These are phyloP conservation scores for Colletotrichum zoysiae DNA, from an alignment of 2,329 filamentous ascomycete genomes.

Conservation along the genomic window DNA sequence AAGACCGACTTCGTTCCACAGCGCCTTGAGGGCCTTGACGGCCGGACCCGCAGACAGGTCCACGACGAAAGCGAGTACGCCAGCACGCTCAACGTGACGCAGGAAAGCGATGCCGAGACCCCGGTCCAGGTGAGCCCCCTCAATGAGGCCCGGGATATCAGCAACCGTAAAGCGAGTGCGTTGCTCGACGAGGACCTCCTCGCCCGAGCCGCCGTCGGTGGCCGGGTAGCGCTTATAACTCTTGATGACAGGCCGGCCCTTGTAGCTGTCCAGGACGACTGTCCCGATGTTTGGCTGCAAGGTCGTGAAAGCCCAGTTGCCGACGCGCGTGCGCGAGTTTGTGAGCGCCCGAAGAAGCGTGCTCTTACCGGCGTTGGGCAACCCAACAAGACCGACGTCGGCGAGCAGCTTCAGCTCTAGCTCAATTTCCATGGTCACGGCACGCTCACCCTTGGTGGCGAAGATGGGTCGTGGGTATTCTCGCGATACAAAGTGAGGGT, in stretches of 20 bases:
- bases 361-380: constrained; percentile 97
- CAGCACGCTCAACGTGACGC: constrained; percentile 92
- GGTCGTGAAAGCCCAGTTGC: constrained; percentile 97
- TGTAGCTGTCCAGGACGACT: constrained; percentile 89
- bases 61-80: constrained; percentile 92
- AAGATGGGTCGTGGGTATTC: constrained; percentile 83
- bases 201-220: constrained; percentile 51
- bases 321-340: constrained; percentile 89
- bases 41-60: constrained; percentile 86
- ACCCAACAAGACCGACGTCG: constrained; percentile 92
- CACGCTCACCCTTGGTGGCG: constrained; percentile 86
- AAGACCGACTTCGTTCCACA: constrained; percentile 92
- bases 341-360: constrained; percentile 89
- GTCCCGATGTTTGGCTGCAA: constrained; percentile 96
- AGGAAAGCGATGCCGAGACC: constrained; percentile 93
- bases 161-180: constrained; percentile 91
- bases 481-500: constrained; percentile 89
- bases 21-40: constrained; percentile 79
- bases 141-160: constrained; percentile 93
- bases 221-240: constrained; percentile 49
- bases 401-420: constrained; percentile 95
- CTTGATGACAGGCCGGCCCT: constrained; percentile 74
- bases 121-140: constrained; percentile 91
- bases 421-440: constrained; percentile 82
- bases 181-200: constrained; percentile 62